Base-by-base conservation (phyloP, 1,284 basidiomycete species). In the Cryptococcus wingfieldii region DNA sequence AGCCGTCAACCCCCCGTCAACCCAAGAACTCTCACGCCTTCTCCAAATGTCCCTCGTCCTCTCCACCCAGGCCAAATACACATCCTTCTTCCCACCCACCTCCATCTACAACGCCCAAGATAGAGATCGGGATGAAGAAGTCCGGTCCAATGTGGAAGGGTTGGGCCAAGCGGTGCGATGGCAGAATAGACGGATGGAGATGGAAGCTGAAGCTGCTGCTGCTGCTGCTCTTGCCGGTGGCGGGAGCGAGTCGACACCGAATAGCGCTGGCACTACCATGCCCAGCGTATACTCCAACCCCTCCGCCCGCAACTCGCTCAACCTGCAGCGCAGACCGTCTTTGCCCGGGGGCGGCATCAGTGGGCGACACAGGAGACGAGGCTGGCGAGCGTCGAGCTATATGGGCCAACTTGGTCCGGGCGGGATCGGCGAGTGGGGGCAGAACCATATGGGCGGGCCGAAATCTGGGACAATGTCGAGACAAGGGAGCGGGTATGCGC, bases 1-100 rank as follows among this genome's bases (percentile, higher is more conserved):
- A 31, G 25, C 42, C 10, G n/a, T 53, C 14, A 31, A 54, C 14
- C 53, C 62, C 7, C 57, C 67, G 0, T 51, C 57, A 1, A 47
- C 62, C 7, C 48, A 65, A 19, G 72, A 77, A 37, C 66, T 77
- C 10, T 64, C 64, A 5, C 62, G 70, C 4, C 60, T 77, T 6
- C 65, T 75, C 37, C 76, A 77, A 50, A 76, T 77, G 75, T 63
- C 65, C 5, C 65, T 78, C 27, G 71, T 78, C 10, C 61, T 77
- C n/a, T 67, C 70, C 3, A 77, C 76, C 3, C 76, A 77, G 61
- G 71, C 74, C 10, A 59, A 63, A 37, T 71, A 69, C 47, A 71
- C 71, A 5, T 57, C 67, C 16, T 76, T 75, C 60, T 67, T 71
- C 54, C 62, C 70, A 2, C 46, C 58, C 1, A 42, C 56, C 2